Evolutionary conservation across 2,329 filamentous ascomycete genomes (phyloP), one percentile per base, ranked within the genome.

Genomic region (Sporothrix phasma): DNA sequence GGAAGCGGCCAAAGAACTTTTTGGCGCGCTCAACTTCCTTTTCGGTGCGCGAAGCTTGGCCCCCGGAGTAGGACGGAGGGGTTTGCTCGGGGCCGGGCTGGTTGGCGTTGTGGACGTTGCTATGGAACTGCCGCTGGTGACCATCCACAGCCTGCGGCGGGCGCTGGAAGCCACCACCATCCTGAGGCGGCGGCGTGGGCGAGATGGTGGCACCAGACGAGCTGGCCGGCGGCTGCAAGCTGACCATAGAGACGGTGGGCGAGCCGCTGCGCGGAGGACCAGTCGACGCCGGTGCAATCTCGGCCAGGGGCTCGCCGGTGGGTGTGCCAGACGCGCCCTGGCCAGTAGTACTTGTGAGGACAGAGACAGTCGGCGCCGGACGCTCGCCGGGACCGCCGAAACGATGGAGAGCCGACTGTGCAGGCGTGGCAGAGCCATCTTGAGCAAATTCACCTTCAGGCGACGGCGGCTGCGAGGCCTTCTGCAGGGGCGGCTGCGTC

Each of bases 11-110:
- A 58, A 67, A 64, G 19, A 68, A 43, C 56, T 70, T 71, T 17
- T 70, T 70, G 31, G 68, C 56, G 39, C 69, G 69, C 11, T 66
- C 66, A 24, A 68, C 68, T n/a, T 69, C 65, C 56, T 71, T 70
- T 15, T 68, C 66, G 4, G 64, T 61, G 24, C 62, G 62, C 0
- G 56, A 60, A 17, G 34, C 56, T 17, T 37, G 41, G 58, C 41
- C 56, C 4, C 15, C 10, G 24, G 39, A 7, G 15, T 49, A 3
- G 19, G 8, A 45, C 15, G n/a, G 11, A 8, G 13, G 43, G 15
- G 13, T 49, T 37, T 65, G 64, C 45, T 60, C 43, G 19, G 54
- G 34, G 61, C 17, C 6, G 24, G 46, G 19, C 46, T 53, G 45
- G 17, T 39, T 29, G n/a, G 6, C 15, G 26, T 22, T 6, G 26